These are phyloP conservation scores for Agroathelia rolfsii DNA, from an alignment of 1,284 basidiomycete genomes.

Conservation along the genomic window DNA sequence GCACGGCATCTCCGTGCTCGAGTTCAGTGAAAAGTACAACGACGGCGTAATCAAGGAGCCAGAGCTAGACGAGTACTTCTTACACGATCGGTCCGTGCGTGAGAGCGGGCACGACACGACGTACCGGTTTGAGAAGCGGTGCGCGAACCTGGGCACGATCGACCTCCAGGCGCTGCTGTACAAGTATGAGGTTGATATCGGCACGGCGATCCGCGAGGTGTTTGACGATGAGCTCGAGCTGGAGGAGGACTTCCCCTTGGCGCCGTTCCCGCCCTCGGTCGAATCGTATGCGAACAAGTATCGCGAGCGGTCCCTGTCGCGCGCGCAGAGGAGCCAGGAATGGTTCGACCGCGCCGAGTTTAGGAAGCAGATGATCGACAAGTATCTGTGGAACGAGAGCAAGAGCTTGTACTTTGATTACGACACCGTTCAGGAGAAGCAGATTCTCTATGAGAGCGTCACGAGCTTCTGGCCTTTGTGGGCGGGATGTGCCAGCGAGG, in stretches of 20 bases:
- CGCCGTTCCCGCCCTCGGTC: constrained; percentile 84
- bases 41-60: constrained; percentile 79
- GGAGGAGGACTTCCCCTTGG: constrained; percentile 84
- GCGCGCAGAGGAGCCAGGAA: constrained; percentile 67
- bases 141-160: constrained; percentile 93
- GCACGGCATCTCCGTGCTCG: constrained; percentile 90
- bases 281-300: constrained; percentile 58
- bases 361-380: constrained; percentile 80
- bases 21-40: constrained; percentile 97
- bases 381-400: constrained; percentile 95
- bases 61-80: constrained; percentile 90
- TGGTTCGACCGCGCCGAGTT: constrained; percentile 87
- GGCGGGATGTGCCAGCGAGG: constrained; percentile 93
- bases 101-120: constrained; percentile 97
- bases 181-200: constrained; percentile 95
- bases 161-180: constrained; percentile 85
- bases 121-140: constrained; percentile 93
- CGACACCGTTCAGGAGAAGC: constrained; percentile 83
- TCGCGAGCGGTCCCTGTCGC: constrained; percentile 54
- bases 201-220: constrained; percentile 87
- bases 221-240: constrained; percentile 88
- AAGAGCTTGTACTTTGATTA: constrained; percentile 95
- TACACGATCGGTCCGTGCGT: constrained; percentile 91
- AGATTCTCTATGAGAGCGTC: constrained; percentile 91
- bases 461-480: constrained; percentile 95